Conservation (phyloP, 192 early-diverging fungal genomes). For the Coemansia sp. region DNA sequence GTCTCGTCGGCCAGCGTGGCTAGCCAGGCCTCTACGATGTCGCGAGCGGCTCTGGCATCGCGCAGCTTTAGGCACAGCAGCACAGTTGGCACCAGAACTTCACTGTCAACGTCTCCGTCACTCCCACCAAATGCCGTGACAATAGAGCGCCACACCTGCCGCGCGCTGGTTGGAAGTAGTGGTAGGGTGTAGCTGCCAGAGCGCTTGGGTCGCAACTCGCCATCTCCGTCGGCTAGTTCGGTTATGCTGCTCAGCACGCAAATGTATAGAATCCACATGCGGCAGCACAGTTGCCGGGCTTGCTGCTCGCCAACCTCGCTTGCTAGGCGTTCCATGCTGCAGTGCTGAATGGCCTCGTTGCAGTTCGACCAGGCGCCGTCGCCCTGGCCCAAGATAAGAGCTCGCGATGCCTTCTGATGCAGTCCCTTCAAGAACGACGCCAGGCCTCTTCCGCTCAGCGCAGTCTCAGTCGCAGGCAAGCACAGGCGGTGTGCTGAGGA, state of each 20-base stretch:
- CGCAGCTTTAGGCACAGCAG: slow-evolving; percentile 55
- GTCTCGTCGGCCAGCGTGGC: slow-evolving; percentile 47
- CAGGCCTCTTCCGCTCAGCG: slow-evolving; percentile 10
- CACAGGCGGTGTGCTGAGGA: background rate
- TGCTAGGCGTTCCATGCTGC: slow-evolving; percentile 37
- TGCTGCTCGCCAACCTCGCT: slow-evolving; percentile 44
- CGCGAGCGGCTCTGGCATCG: slow-evolving; percentile 45
- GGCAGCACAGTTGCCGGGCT: slow-evolving; percentile 51
- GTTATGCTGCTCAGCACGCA: slow-evolving; percentile 53
- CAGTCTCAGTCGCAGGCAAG: background rate
- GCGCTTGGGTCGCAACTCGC: slow-evolving; percentile 24
- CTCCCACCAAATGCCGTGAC: slow-evolving; percentile 45
- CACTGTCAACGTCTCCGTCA: slow-evolving; percentile 50
- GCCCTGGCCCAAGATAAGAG: slow-evolving; percentile 49
- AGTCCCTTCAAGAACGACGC: slow-evolving; percentile 28
- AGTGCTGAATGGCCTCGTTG: slow-evolving; percentile 36
- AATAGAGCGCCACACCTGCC: slow-evolving; percentile 41
- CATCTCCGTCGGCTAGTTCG: slow-evolving; percentile 40
- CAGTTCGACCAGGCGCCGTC: slow-evolving; percentile 37
- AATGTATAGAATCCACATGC: slow-evolving; percentile 54
- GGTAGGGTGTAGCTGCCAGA: background rate
- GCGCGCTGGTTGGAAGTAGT: slow-evolving; percentile 32
- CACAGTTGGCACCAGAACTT: slow-evolving; percentile 50
- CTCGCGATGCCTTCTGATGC: slow-evolving; percentile 54
- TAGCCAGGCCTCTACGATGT: slow-evolving; percentile 54